Evolutionary conservation across 2,329 filamentous ascomycete genomes (phyloP), one percentile per base, ranked within the genome.

Genomic region (Colletotrichum eleusines): DNA sequence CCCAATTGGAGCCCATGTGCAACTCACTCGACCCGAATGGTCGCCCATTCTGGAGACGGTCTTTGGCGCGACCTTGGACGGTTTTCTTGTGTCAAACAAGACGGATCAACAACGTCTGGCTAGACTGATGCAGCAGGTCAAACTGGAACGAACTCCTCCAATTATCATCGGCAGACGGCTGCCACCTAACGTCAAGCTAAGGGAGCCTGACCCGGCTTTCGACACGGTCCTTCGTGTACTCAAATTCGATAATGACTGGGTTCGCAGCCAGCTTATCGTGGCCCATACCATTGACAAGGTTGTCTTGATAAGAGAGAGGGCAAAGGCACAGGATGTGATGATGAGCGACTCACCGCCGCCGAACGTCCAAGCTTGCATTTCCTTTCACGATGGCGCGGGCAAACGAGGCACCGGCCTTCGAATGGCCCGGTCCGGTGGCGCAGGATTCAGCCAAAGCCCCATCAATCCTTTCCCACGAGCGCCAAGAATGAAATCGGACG

Each of bases 191-290:
- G 89, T 87, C 5, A 82, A 83, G 7, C 81, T 85, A n/a, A 85
- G 93, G 69, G 94, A 98, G 77, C 96, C 96, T 1, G 91, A 93
- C 73, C 72, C 82, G 18, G 81, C 86, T 3, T 92, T 93, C 67
- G 88, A 94, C 74, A 99, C 96, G 0, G 91, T 95, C 72, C 83
- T 98, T 55, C 88, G 93, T 61, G 89, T 93, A 1, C 84, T 99
- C 63, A 91, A 94, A 80, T 92, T 98, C 72, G 93, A 96, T 72
- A 90, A 95, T 74, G 88, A 92, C 26, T 81, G 92, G 53, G 91
- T 98, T 26, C 90, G 90, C 60, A 92, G 94, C 72, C 91, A 94
- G 70, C 84, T 98, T 57, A 91, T 99, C 76, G 96, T 98, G 78
- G 91, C 91, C 72, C 88, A 94, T 75, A 82, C 84, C 8, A 94